Evolutionary conservation across 768 basidiomycete genomes (phyloP).

Genomic region (Chalciporus sphaerocephalus): DNA sequence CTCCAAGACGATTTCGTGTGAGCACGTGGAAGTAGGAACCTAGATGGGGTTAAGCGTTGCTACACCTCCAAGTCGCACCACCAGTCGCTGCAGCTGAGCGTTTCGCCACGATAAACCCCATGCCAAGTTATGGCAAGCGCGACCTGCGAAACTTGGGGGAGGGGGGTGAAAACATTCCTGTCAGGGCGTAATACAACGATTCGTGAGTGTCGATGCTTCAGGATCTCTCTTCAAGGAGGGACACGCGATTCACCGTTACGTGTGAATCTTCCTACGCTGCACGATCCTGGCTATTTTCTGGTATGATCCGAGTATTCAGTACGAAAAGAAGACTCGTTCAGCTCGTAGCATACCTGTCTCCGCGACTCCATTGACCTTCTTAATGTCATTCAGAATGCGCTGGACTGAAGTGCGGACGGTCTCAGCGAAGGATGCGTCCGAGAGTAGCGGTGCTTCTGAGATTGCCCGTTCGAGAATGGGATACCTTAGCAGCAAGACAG

Average conservation of each 20-base stretch:
- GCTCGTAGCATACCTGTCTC: neutral
- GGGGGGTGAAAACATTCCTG: neutral
- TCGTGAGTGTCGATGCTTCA: neutral
- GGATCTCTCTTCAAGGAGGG: neutral
- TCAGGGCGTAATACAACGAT: neutral
- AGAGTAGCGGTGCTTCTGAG: constrained; percentile 44
- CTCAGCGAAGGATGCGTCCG: constrained; percentile 44
- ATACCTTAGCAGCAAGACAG: constrained; percentile 40
- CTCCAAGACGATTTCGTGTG: too few relatives aligned
- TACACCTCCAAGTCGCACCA: too few relatives aligned
- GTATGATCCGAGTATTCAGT: neutral
- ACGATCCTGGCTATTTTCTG: neutral
- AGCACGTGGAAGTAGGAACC: too few relatives aligned
- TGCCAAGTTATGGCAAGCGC: too few relatives aligned
- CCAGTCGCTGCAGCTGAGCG: neutral
- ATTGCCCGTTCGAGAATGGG: constrained; percentile 64
- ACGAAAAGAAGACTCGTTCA: constrained; percentile 1
- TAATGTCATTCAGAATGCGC: constrained; percentile 43
- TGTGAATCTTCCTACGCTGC: neutral
- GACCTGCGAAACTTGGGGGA: neutral
- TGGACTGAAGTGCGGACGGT: constrained; percentile 41
- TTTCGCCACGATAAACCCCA: neutral
- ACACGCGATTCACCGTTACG: neutral
- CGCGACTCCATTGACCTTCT: constrained; percentile 8
- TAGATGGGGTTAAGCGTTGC: neutral